Conservation (phyloP, 2,329 filamentous ascomycete genomes). For the Scedosporium boydii region DNA sequence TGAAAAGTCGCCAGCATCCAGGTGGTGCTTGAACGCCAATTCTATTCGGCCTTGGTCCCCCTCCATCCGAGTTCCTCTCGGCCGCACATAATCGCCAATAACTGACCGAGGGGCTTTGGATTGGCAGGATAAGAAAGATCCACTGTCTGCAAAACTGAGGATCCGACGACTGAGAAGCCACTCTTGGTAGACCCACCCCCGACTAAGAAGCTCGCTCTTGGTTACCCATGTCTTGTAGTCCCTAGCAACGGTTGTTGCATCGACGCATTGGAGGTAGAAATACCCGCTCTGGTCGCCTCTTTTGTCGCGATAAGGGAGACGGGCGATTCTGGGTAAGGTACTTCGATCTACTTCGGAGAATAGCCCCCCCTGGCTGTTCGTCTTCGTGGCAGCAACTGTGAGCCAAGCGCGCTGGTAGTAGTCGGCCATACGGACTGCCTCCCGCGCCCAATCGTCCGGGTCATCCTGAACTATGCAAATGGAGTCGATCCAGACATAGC, state of each 20-base stretch:
- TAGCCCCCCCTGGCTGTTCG: neutral
- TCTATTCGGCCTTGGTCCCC: no score
- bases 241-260: neutral
- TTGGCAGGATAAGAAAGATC: neutral
- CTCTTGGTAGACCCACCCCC: neutral
- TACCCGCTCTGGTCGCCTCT: neutral
- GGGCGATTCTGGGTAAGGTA: neutral
- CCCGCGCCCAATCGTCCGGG: neutral
- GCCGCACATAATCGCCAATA: no score
- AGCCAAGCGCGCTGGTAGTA: neutral
- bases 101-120: neutral
- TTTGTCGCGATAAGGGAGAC: neutral
- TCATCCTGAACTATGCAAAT: neutral
- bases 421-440: neutral
- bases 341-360: neutral
- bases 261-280: neutral
- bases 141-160: neutral
- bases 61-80: no score
- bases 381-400: neutral
- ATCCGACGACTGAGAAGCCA: neutral
- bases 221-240: neutral
- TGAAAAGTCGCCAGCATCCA: no score
- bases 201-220: neutral
- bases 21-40: no score
- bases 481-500: slow-evolving; percentile 9